A percentile compares a stretch with the other conserved stretches of the same genome.
Evolutionary conservation across 805 yeast genomes (phyloP).

Genomic region (Ogataea paraovalis): DNA sequence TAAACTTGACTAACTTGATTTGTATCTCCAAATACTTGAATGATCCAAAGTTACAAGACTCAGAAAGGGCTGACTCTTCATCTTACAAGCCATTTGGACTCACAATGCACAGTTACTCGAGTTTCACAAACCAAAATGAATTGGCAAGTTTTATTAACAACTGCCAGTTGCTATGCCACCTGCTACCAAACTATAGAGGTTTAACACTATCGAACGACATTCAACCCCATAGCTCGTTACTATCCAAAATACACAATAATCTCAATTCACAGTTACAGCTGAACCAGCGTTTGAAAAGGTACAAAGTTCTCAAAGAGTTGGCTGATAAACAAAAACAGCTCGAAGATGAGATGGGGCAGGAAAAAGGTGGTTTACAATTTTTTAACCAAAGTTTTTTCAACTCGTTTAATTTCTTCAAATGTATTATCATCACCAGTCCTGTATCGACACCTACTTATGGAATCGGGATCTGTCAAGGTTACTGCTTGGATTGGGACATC

Average conservation of each 20-base stretch:
- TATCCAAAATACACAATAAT: conserved; percentile 7
- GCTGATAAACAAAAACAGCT: not conserved
- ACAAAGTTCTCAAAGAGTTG: conserved; percentile 8
- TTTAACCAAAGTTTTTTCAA: not conserved
- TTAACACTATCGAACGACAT: not conserved
- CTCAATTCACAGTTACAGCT: conserved; percentile 26
- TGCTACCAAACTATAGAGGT: conserved; percentile 31
- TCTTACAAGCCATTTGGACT: conserved; percentile 25
- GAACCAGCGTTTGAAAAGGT: conserved; percentile 14
- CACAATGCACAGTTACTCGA: conserved; percentile 17
- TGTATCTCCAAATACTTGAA: conserved; percentile 21
- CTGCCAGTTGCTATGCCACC: conserved; percentile 30
- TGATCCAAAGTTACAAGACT: conserved; percentile 2
- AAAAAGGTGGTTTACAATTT: not conserved
- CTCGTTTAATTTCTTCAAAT: conserved; percentile 31
- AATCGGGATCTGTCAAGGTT: conserved; percentile 36
- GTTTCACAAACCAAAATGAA: conserved; percentile 24
- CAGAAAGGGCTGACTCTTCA: not conserved
- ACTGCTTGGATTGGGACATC: conserved; percentile 43
- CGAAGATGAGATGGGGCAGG: conserved; percentile 1
- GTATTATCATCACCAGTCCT: conserved; percentile 39
- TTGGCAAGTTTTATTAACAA: conserved; percentile 28
- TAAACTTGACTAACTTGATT: conserved; percentile 21
- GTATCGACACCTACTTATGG: conserved; percentile 6
- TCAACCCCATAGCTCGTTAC: not conserved